A percentile compares a stretch with the other conserved stretches of the same genome.
These are phyloP conservation scores for Emergomyces orientalis DNA, from an alignment of 2,329 filamentous ascomycete genomes.

Conservation along the genomic window DNA sequence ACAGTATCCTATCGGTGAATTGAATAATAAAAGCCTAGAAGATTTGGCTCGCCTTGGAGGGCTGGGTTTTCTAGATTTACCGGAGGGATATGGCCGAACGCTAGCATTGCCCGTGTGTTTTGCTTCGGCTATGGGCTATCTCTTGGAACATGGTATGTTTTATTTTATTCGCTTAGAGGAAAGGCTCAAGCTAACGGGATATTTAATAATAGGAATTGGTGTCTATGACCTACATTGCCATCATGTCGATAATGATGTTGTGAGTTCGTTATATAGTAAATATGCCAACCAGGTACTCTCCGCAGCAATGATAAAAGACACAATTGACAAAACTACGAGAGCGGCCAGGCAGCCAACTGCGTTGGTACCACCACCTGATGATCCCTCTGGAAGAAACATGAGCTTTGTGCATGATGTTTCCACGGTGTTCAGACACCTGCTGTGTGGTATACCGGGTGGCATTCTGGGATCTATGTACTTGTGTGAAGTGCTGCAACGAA, in stretches of 20 bases:
- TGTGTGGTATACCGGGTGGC: conserved; percentile 31
- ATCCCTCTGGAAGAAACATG: conserved; percentile 10
- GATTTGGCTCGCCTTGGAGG: conserved; percentile 37
- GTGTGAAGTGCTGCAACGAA: conserved; percentile 24
- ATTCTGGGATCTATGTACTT: conserved; percentile 31
- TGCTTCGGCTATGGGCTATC: conserved; percentile 32
- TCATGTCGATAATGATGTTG: conserved; percentile 27
- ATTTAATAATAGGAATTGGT: conserved; percentile 19
- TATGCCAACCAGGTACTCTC: conserved; percentile 33
- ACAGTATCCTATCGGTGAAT: conserved; percentile 24
- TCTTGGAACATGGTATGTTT: conserved; percentile 29
- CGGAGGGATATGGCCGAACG: conserved; percentile 28
- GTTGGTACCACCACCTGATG: conserved; percentile 10
- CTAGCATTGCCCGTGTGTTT: conserved; percentile 37
- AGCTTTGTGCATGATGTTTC: conserved; percentile 27
- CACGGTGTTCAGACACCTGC: conserved; percentile 28
- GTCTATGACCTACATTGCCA: conserved; percentile 29
- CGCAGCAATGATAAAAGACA: conserved; percentile 27
- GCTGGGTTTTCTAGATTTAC: conserved; percentile 31
- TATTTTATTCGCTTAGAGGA: background rate
- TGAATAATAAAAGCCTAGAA: conserved; percentile 32
- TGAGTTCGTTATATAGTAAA: conserved; percentile 31
- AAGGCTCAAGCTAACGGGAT: background rate
- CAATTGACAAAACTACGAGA: conserved; percentile 29
- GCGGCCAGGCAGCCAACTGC: conserved; percentile 26